Conservation (phyloP, 2,329 filamentous ascomycete genomes). For the Aspergillus felis region DNA sequence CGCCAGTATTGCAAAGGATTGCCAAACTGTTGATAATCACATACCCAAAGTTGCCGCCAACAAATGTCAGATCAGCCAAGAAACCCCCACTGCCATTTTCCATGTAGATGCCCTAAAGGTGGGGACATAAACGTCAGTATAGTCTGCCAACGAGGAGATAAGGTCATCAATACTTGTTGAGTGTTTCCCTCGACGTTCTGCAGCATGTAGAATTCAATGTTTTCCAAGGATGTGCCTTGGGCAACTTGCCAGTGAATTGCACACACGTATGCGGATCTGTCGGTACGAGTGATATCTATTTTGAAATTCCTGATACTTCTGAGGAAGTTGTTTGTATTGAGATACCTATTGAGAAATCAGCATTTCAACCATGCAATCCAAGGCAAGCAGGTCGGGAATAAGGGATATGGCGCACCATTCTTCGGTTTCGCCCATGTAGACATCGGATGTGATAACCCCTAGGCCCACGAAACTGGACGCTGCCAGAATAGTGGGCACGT, state of each 20-base stretch:
- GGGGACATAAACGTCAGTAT: too few relatives aligned
- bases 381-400: too few relatives aligned
- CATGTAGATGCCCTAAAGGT: slow-evolving; percentile 18
- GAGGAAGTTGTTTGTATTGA: slow-evolving; percentile 22
- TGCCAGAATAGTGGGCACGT: slow-evolving; percentile 17
- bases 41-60: slow-evolving; percentile 55
- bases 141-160: too few relatives aligned
- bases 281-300: slow-evolving; percentile 16
- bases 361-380: too few relatives aligned
- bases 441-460: slow-evolving; percentile 19
- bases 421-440: slow-evolving; percentile 11
- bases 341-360: background rate
- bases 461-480: slow-evolving; percentile 20
- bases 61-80: slow-evolving; percentile 56
- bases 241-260: slow-evolving; percentile 72
- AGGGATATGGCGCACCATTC: slow-evolving; percentile 1
- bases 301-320: slow-evolving; percentile 19
- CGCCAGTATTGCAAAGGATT: too few relatives aligned
- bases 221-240: slow-evolving; percentile 68
- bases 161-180: slow-evolving; percentile 9
- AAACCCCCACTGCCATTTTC: slow-evolving; percentile 52
- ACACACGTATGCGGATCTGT: slow-evolving; percentile 28
- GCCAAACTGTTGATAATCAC: too few relatives aligned
- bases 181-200: slow-evolving; percentile 18
- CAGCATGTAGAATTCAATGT: slow-evolving; percentile 68